Percentiles rank a stretch among this genome's conserved stretches.
Evolutionary conservation across 768 basidiomycete genomes (phyloP).

Genomic region (Harrya chromipes): DNA sequence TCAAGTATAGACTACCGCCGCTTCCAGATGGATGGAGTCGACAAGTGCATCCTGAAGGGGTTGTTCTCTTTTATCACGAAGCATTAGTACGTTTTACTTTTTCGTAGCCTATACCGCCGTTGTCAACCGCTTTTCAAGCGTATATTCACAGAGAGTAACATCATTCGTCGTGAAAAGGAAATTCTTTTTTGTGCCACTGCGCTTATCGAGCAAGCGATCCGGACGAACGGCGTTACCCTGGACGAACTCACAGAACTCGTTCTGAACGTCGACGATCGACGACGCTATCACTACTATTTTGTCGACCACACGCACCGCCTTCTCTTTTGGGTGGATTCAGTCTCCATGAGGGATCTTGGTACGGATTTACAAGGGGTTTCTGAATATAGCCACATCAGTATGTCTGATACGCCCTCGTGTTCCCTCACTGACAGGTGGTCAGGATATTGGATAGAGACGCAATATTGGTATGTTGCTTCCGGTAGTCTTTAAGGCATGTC

Average conservation of each 20-base stretch:
- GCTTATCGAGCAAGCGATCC: constrained; percentile 6
- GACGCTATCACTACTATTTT: constrained; percentile 12
- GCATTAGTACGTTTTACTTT: constrained; percentile 5
- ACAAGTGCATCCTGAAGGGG: constrained; percentile 15
- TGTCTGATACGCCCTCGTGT: neutral
- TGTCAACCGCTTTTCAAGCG: constrained; percentile 1
- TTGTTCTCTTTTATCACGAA: constrained; percentile 12
- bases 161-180: neutral
- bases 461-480: constrained; percentile 11
- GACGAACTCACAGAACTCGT: constrained; percentile 13
- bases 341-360: neutral
- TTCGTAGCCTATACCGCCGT: neutral
- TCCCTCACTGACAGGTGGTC: neutral
- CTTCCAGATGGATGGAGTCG: constrained; percentile 7
- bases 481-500: neutral
- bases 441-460: constrained; percentile 10
- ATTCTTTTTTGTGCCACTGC: neutral
- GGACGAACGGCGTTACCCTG: neutral
- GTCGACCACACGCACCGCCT: constrained; percentile 15
- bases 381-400: constrained; percentile 9
- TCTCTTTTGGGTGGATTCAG: constrained; percentile 13
- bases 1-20: neutral
- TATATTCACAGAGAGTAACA: constrained; percentile 11
- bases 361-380: constrained; percentile 5
- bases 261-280: constrained; percentile 4